These are phyloP conservation scores for Phytophthora syringae DNA, from an alignment of 352 stramenopile species.

Conservation along the genomic window DNA sequence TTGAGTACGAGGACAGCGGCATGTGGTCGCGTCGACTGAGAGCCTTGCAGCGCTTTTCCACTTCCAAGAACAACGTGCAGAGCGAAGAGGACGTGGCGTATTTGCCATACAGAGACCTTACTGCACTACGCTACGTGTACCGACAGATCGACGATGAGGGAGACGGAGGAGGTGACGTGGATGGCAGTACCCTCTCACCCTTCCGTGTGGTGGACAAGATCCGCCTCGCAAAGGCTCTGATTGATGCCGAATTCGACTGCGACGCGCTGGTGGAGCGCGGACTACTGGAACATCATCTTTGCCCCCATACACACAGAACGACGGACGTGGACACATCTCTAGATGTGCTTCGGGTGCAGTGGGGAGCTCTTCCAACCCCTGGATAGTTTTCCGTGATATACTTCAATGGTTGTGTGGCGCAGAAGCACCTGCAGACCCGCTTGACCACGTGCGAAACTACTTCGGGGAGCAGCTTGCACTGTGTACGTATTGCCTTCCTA, in stretches of 20 bases:
- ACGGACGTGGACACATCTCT: slow-evolving; percentile 78
- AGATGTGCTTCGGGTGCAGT: slow-evolving; percentile 59
- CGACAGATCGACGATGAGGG: slow-evolving; percentile 60
- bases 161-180: slow-evolving; percentile 20
- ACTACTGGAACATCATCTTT: slow-evolving; percentile 64
- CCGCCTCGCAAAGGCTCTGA: slow-evolving; percentile 69
- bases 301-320: slow-evolving; percentile 58
- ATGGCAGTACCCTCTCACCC: slow-evolving; percentile 41
- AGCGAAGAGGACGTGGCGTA: slow-evolving; percentile 31
- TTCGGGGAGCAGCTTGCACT: slow-evolving; percentile 83
- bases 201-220: slow-evolving; percentile 85
- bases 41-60: slow-evolving; percentile 50
- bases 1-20: slow-evolving; percentile 53
- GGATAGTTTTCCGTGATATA: slow-evolving; percentile 28
- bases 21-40: slow-evolving; percentile 78
- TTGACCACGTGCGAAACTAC: slow-evolving; percentile 75
- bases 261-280: slow-evolving; percentile 59
- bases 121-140: slow-evolving; percentile 73
- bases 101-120: slow-evolving; percentile 56
- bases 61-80: slow-evolving; percentile 14
- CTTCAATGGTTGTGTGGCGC: slow-evolving; percentile 1
- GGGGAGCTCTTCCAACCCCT: slow-evolving; percentile 47
- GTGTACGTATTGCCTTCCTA: slow-evolving; percentile 47
- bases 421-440: slow-evolving; percentile 43
- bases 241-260: slow-evolving; percentile 79